Conservation (phyloP, 352 stramenopile genomes). For the Elongisporangium anandrum region DNA sequence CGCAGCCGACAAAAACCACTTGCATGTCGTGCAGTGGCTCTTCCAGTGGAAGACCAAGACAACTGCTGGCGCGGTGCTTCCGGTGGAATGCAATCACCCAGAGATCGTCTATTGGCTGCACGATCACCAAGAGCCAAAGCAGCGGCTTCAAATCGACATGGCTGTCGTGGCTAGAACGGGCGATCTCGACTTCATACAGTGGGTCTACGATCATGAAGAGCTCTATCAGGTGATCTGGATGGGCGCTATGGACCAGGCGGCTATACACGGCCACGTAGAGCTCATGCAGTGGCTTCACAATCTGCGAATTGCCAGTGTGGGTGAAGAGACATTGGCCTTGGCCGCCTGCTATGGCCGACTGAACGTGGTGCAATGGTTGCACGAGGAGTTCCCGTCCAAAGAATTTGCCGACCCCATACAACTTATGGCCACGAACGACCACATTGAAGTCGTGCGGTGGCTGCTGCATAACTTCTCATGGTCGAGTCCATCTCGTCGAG, state of each 20-base stretch:
- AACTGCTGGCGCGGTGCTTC: neutral
- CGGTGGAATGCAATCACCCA: neutral
- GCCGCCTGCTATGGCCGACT: conserved; percentile 19
- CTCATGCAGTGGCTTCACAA: neutral
- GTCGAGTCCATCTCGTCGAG: neutral
- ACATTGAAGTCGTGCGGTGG: conserved; percentile 4
- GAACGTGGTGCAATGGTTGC: conserved; percentile 30
- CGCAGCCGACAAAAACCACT: conserved; percentile 10
- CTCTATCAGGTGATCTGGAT: conserved; percentile 13
- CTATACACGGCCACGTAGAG: conserved; percentile 13
- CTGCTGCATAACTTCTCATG: neutral
- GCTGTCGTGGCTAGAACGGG: neutral
- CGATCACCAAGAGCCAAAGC: neutral
- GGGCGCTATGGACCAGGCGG: conserved; percentile 20
- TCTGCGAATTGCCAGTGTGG: neutral
- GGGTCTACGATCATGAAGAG: conserved; percentile 2
- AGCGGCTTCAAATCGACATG: neutral
- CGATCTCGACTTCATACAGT: conserved; percentile 8
- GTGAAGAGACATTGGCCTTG: neutral
- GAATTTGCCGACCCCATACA: neutral
- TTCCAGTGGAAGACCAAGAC: neutral
- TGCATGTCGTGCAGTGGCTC: conserved; percentile 22
- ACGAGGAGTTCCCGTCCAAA: conserved; percentile 5
- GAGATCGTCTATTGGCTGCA: neutral
- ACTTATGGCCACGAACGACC: neutral